Base-by-base conservation (phyloP, 2,329 filamentous ascomycete species). In the Colletotrichum tabaci region DNA sequence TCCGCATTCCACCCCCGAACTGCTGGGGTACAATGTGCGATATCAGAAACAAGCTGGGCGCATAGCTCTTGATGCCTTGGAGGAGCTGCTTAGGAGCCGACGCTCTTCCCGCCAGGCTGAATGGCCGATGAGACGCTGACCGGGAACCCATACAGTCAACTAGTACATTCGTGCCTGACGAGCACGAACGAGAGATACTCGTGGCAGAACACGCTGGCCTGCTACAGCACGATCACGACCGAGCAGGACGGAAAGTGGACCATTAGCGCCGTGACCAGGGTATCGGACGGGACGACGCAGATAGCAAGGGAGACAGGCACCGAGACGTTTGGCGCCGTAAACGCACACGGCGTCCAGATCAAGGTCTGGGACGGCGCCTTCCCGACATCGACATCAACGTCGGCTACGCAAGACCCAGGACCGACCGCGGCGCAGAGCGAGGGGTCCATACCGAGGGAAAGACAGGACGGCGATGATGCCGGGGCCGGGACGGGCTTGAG, bases 331-430 rank as follows among this genome's bases (percentile, higher is more conserved):
- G 58, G 58, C 16, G 58, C 26, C 23, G 44, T 61, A n/a, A 61
- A 61, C 58, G 44, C 58, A 23, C 44, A 61, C 44, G 44, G 44
- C 8, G 26, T 61, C 5, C 58, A 61, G 58, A 18, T 61, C 30
- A 50, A 61, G 18, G 26, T 61, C 42, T 61, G 58, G 58, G 58
- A 61, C 42, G 58, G 58, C 44, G 58, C 58, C 12, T 50, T 61
- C 30, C 58, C 58, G 13, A 50, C 58, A 26, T 23, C 58, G 42
- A 50, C 46, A 4, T 30, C 46, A 9, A 13, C 30, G 18, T 21
- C 18, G 8, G 10, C 15, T 9, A 10, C 13, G 7, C 23, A 8
- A 53, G 50, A 30, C 15, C 3, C 26, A 8, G 30, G 6, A 2
- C 3, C 23, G 10, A 53, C 23, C 15, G 23, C 15, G 7, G 18